Evolutionary conservation across 768 basidiomycete species (phyloP), one percentile per base, ranked within the genome.

Genomic region (Brasilioporus rufonigricans): DNA sequence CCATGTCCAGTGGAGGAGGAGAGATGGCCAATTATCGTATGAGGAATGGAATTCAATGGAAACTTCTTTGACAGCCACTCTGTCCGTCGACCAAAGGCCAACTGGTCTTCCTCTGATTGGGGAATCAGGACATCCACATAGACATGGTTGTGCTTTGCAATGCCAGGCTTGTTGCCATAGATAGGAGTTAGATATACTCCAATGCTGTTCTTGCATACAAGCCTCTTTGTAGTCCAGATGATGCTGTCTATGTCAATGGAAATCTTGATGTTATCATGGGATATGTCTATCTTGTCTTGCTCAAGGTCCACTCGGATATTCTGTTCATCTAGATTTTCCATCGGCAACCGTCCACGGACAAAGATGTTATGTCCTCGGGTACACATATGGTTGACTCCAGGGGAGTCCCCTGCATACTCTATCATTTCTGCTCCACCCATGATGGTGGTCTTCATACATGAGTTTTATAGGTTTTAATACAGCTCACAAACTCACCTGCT

Each of bases 51-150:
- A 36, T 21, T 47, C 1, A 61, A 14, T 0, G 62, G 39, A 13
- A 63, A 50, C 5, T 39, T 48, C 9, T 55, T 57, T 2, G 55
- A 45, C 2, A 51, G 6, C 62, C 55, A 63, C 19, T 63, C 47
- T 0, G 40, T 58, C 0, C 9, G 16, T 5, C 0, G 0, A 5
- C 33, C 50, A 0, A 44, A 8, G 1, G 32, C 18, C 13, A 4
- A 5, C 6, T 48, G 32, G 31, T 62, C 48, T 0, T 35, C 36
- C 3, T 54, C 57, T 0, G 56, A 61, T 9, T 62, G 57, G 1
- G 57, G 56, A 0, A 62, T n/a, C 1, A 52, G 43, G 6, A 65
- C 27, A 1, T 62, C 38, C 0, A 57, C 43, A 44, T 61, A 65
- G 4, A 58, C 24, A 27, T 64, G 63, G 3, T n/a, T n/a, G n/a